Evolutionary conservation across 1,139 yeast genomes (phyloP), one percentile per base, ranked within the genome.

Genomic region (Suhomyces bolitotheri): DNA sequence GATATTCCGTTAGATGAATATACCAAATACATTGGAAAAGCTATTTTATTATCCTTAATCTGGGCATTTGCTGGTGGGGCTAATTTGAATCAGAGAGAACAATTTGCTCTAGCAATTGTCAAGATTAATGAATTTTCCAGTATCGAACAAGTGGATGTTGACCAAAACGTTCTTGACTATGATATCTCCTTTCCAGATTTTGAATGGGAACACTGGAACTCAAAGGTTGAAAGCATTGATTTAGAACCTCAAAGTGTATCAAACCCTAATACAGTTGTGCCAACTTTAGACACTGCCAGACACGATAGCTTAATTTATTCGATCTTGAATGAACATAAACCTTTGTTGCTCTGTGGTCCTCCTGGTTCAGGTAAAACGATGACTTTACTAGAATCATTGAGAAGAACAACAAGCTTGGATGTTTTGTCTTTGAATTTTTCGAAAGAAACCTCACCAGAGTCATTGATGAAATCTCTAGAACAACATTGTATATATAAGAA

Each of bases 351-450:
- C 22, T 89, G 96, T 62, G 98, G 98, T 4, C 97, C 97, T 0
- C 97, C 98, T 0, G 98, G 98, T 3, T 84, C 96, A 0, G 98
- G 98, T 44, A 92, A 92, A 54, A 90, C 97, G 0, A 90, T 90
- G 97, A 81, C 92, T 0, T 61, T 92, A 19, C 72, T 86, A 46
- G 80, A 82, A 36, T 81, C 89, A 0, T 58, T 92, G 29, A 66
- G 86, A 32, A 71, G 70, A 36, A 69, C 82, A 0, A 73, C 80
- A 0, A 66, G 71, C 17, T 64, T 80, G 40, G 86, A 82, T 25
- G 66, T 87, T 5, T 69, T 82, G 2, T 77, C 88, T 1, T 60
- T 92, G 46, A 90, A 89, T 51, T 89, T 90, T 51, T 87, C 96
- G 1, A 87, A 86, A 44, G 92, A 86, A 20, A 83, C 96, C 0